Percentiles rank a stretch among this genome's conserved stretches.
These are phyloP conservation scores for Boletus chippewaensis DNA, from an alignment of 1,284 basidiomycete genomes.

Conservation along the genomic window DNA sequence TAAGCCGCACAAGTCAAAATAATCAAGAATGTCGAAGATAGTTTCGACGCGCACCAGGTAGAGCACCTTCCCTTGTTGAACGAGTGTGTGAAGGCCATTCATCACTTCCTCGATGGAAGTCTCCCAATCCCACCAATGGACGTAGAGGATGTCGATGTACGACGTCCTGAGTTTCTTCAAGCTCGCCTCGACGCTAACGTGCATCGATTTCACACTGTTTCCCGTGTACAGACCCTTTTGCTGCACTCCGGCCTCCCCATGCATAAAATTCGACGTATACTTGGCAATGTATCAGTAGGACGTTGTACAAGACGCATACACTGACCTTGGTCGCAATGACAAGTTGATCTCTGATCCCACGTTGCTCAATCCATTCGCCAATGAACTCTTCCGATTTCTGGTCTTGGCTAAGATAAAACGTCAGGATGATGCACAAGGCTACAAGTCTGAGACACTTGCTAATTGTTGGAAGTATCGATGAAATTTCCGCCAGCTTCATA, in stretches of 20 bases:
- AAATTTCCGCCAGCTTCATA: constrained; percentile 48
- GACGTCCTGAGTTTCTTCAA: constrained; percentile 41
- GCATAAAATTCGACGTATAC: constrained; percentile 33
- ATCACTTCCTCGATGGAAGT: constrained; percentile 42
- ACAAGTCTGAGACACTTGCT: constrained; percentile 29
- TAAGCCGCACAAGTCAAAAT: background rate
- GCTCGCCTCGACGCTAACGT: constrained; percentile 30
- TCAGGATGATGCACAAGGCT: background rate
- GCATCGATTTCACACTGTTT: constrained; percentile 34
- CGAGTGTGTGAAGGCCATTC: constrained; percentile 42
- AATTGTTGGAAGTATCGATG: constrained; percentile 49
- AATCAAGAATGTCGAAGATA: background rate
- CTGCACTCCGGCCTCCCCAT: constrained; percentile 13
- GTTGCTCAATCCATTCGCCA: constrained; percentile 50
- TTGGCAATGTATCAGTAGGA: constrained; percentile 9
- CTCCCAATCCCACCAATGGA: constrained; percentile 30
- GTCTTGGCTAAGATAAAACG: constrained; percentile 36
- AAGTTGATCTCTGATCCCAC: constrained; percentile 47
- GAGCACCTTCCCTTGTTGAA: constrained; percentile 38
- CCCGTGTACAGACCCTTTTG: constrained; percentile 33
- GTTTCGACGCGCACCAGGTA: constrained; percentile 32
- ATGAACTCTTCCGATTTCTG: constrained; percentile 47
- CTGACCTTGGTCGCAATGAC: constrained; percentile 50
- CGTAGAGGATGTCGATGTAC: constrained; percentile 38
- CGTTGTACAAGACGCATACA: background rate